Evolutionary conservation across 306 rosid species (phyloP).

Genomic region (Trifolium fragiferum): DNA sequence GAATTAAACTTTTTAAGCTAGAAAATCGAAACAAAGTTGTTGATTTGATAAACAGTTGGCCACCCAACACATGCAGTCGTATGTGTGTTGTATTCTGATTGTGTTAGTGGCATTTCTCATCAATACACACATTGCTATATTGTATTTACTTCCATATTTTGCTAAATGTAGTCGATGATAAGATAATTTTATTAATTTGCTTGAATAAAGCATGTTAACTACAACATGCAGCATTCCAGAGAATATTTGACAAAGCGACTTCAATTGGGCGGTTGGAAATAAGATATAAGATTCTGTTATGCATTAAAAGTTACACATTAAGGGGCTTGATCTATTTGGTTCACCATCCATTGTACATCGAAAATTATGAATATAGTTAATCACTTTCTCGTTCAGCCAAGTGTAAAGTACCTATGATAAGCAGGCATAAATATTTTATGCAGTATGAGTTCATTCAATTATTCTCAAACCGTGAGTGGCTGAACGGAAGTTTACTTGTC

Average conservation of each 20-base stretch:
- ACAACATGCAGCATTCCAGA: slow-evolving; percentile 4
- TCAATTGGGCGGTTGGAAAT: background rate
- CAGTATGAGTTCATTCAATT: slow-evolving; percentile 15
- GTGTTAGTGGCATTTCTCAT: background rate
- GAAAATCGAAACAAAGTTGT: too few species aligned
- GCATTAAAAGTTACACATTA: background rate
- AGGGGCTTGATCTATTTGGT: slow-evolving; percentile 13
- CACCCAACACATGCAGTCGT: background rate
- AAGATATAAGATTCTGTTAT: slow-evolving; percentile 9
- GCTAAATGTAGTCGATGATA: background rate
- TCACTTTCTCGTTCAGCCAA: background rate
- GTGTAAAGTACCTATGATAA: background rate
- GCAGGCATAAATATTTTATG: too few species aligned
- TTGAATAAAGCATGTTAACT: slow-evolving; percentile 26
- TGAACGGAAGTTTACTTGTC: slow-evolving; percentile 5
- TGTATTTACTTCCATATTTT: background rate
- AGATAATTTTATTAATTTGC: background rate
- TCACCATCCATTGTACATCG: background rate
- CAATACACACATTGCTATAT: background rate
- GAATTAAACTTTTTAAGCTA: background rate
- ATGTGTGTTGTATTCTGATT: background rate
- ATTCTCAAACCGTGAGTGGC: slow-evolving; percentile 19
- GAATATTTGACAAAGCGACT: background rate
- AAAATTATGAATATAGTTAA: background rate
- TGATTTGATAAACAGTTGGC: background rate